These are phyloP conservation scores for Yamadazyma dendronema DNA, from an alignment of 1,139 yeast species.

Conservation along the genomic window DNA sequence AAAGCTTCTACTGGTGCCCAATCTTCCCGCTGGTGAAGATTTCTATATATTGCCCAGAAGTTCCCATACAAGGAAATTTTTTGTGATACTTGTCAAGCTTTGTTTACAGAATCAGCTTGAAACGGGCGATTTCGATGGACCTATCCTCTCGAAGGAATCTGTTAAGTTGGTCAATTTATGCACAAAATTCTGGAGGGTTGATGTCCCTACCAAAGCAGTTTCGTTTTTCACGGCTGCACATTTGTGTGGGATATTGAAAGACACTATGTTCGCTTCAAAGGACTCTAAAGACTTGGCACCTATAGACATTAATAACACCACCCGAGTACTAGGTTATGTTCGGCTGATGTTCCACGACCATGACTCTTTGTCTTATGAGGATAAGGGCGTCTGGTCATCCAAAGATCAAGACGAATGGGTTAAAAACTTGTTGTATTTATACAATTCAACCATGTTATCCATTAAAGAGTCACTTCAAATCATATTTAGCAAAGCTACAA, in stretches of 20 bases:
- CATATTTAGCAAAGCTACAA: conserved; percentile 46
- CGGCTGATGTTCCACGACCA: conserved; percentile 31
- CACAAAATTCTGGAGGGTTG: conserved; percentile 62
- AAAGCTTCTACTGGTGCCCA: conserved; percentile 30
- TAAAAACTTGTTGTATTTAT: conserved; percentile 46
- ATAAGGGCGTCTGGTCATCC: conserved; percentile 41
- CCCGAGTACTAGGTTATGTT: conserved; percentile 27
- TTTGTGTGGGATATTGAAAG: conserved; percentile 35
- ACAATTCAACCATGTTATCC: conserved; percentile 46
- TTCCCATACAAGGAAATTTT: conserved; percentile 28
- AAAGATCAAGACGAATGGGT: conserved; percentile 55
- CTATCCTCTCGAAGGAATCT: conserved; percentile 38
- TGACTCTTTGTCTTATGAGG: conserved; percentile 35
- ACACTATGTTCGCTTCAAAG: conserved; percentile 20
- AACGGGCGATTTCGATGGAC: conserved; percentile 14
- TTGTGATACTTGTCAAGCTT: conserved; percentile 24
- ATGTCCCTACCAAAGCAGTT: conserved; percentile 50
- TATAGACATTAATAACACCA: conserved; percentile 28
- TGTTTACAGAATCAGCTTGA: conserved; percentile 22
- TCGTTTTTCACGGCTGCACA: conserved; percentile 56
- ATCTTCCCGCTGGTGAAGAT: conserved; percentile 32
- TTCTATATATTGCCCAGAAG: conserved; percentile 45
- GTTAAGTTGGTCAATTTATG: conserved; percentile 43
- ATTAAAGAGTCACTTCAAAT: conserved; percentile 44
- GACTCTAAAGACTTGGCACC: conserved; percentile 32